Evolutionary conservation across 495 filamentous ascomycete genomes (phyloP), one percentile per base, ranked within the genome.

Genomic region (Podospora tetraspora): DNA sequence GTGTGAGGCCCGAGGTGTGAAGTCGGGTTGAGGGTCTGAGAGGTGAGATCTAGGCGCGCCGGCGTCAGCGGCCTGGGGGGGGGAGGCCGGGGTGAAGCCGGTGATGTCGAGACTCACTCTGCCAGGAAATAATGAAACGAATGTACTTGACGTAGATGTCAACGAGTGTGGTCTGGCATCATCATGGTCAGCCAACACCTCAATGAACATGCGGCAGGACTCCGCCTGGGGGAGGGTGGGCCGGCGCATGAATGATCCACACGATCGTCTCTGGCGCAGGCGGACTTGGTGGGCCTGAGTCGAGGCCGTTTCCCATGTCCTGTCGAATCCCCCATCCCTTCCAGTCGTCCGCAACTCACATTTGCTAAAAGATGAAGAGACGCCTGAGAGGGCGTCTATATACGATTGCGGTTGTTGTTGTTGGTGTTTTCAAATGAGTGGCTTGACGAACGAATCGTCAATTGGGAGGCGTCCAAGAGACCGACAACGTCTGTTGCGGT

Each of bases 71-170:
- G 43, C 43, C 43, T n/a, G 43, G 43, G 43, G 16, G 32, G 32
- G 30, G 30, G 25, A 25, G 25, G 5, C 43, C 61, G 70, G 57
- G 27, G n/a, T 22, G 19, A 68, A 78, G 74, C 69, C 56, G 34
- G 66, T 37, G 57, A 57, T 16, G 24, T 43, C 19, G 25, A 67
- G n/a, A 77, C 72, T 71, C 67, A 82, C 83, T 78, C 62, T 84
- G 85, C 84, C 83, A 83, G 85, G 81, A 77, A 71, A 71, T 69
- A 75, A 71, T 74, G 74, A 79, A 88, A 88, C 82, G 85, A 87
- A 82, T 84, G 85, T 84, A 88, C 83, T 88, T 87, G 85, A 87
- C 85, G 83, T 78, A 72, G 62, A 76, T 82, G 80, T 83, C 81
- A 87, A 86, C 79, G 83, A 87, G 80, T 75, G 86, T 86, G 77